These are phyloP conservation scores for Royoungia palumana DNA, from an alignment of 768 basidiomycete genomes.

Conservation along the genomic window DNA sequence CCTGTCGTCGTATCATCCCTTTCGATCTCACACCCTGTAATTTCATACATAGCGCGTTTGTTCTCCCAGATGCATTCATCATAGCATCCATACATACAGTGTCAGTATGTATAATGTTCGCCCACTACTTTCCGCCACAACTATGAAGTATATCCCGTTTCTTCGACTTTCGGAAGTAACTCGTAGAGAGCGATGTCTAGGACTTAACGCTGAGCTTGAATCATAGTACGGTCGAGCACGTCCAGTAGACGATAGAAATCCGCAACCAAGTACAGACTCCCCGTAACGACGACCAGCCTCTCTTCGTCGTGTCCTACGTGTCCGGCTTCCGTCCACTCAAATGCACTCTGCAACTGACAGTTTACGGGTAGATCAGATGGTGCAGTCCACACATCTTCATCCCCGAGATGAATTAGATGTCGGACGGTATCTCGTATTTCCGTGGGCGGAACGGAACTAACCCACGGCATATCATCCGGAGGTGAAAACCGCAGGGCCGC, in stretches of 20 bases:
- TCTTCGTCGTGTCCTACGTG: constrained; percentile 13
- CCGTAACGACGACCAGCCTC: constrained; percentile 71
- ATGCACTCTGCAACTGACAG: constrained; percentile 43
- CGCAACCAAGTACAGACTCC: constrained; percentile 92
- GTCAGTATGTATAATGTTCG: no score
- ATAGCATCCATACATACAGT: no score
- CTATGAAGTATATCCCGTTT: no score
- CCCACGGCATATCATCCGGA: constrained; percentile 95
- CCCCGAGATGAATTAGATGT: constrained; percentile 36
- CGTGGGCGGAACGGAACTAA: constrained; percentile 54
- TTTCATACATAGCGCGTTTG: no score
- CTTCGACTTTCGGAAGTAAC: no score
- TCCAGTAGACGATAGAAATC: constrained; percentile 73
- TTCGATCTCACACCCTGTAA: no score
- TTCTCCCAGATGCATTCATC: no score
- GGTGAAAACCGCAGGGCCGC: constrained; percentile 64
- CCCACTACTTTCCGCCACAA: no score
- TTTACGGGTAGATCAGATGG: constrained; percentile 31
- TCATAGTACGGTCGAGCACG: neutral
- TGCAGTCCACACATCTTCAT: constrained; percentile 46
- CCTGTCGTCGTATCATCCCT: no score
- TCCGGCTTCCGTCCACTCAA: constrained; percentile 41
- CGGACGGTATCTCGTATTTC: constrained; percentile 48
- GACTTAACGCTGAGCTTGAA: no score
- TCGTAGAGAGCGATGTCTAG: no score